These are phyloP conservation scores for Allium fistulosum DNA, from an alignment of 106 monocot genomes.

Conservation along the genomic window DNA sequence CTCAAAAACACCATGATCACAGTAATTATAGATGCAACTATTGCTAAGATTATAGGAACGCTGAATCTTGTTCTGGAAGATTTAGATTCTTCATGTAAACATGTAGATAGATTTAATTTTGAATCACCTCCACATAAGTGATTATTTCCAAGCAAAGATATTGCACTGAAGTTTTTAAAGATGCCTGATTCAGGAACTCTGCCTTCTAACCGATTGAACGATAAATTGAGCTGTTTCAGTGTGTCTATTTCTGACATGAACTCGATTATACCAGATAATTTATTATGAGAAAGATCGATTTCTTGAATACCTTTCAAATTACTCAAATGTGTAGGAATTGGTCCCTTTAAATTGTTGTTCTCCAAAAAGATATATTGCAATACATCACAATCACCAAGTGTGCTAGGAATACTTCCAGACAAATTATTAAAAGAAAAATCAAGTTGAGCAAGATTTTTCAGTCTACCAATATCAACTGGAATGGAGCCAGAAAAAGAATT, in stretches of 20 bases:
- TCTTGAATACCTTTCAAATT: conserved; percentile 11
- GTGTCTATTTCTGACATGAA: too few species aligned
- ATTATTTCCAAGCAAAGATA: neutral
- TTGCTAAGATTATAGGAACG: neutral
- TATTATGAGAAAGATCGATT: too few species aligned
- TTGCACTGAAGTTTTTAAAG: neutral
- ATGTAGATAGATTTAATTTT: neutral
- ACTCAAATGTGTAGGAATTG: conserved; percentile 12
- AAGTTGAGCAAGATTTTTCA: too few species aligned
- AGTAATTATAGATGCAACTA: neutral
- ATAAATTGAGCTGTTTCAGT: too few species aligned
- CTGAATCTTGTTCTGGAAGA: neutral
- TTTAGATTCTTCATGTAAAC: neutral
- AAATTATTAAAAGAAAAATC: too few species aligned
- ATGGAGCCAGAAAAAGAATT: conserved; percentile 16
- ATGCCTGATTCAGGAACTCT: conserved; percentile 2
- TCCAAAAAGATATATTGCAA: neutral
- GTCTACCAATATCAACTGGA: conserved; percentile 19
- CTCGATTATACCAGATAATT: too few species aligned
- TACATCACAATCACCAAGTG: too few species aligned
- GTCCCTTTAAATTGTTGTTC: conserved; percentile 27
- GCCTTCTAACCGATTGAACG: conserved; percentile 6
- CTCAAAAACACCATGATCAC: too few species aligned
- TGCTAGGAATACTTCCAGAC: too few species aligned
- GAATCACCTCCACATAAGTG: conserved; percentile 4